Base-by-base conservation (phyloP, 108 stramenopile species). In the Nitzschia sp. region DNA sequence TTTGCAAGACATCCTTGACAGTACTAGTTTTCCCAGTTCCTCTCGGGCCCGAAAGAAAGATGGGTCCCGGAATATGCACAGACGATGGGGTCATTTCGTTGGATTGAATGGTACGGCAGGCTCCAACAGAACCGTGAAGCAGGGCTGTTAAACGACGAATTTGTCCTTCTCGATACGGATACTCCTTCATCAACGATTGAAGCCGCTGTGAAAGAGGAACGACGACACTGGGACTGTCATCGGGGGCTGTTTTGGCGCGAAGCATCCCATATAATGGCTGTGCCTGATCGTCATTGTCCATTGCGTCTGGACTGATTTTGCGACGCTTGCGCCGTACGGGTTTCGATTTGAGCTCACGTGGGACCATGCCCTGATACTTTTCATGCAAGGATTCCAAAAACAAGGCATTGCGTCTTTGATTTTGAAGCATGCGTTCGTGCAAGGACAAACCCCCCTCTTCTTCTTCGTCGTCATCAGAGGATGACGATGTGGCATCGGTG, bases 21-120 rank as follows among this genome's bases (percentile, higher is more conserved):
- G 88, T 55, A 24, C 72, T 74, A 0, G 83, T 85, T 48, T 91
- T 91, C 2, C 87, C 87, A 13, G 74, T 75, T 23, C 87, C 85
- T 17, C 49, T 46, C 30, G 83, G 65, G n/a, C 90, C 90, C 23
- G 74, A 64, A 18, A 86, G 62, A 53, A 88, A 76, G 34, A 91
- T 72, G 0, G 90, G 90, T 19, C 86, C 60, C n/a, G 89, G 85
- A 30, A 82, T 75, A 47, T 71, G 68, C 26, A 46, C 64, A 6
- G 61, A 38, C 4, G 42, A 6, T 2, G 51, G 28, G 11, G 56
- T 28, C 24, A 30, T 36, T n/a, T 19, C 15, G 38, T 42, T 42
- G 38, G 38, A 42, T 6, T 6, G 13, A 9, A 42, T 13, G 6
- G 6, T 6, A 42, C 38, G 38, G 13, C 38, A 6, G 9, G 38